Evolutionary conservation across 345 rosid genomes (phyloP).

Genomic region (Fremontodendron californicum): DNA sequence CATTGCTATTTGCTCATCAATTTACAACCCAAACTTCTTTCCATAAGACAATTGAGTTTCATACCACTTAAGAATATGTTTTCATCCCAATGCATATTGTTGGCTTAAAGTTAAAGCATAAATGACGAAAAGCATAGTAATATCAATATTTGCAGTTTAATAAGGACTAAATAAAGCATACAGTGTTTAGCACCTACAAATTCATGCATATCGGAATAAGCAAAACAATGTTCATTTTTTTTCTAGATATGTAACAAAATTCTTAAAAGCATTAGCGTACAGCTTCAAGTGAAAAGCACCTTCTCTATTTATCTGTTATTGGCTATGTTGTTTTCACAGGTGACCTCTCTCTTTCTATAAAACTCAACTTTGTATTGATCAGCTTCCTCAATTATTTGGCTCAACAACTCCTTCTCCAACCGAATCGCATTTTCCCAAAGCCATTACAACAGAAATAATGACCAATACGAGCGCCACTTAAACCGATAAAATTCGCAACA

Average conservation of each 20-base stretch:
- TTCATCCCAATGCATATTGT: not conserved
- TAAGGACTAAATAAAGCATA: not conserved
- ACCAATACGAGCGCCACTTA: slow-evolving; percentile 5
- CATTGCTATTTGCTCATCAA: not conserved
- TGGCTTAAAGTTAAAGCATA: not conserved
- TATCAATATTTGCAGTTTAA: not conserved
- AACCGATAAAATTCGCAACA: not conserved
- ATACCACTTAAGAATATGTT: not conserved
- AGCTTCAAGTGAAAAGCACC: slow-evolving; percentile 29
- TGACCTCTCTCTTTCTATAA: no score
- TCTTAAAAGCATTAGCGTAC: not conserved
- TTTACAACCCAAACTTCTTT: not conserved
- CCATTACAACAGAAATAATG: not conserved
- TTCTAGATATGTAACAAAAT: not conserved
- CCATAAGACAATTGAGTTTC: not conserved
- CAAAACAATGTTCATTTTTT: not conserved
- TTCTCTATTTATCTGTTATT: slow-evolving; percentile 75
- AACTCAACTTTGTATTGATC: no score
- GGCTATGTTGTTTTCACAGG: no score
- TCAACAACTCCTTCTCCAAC: no score
- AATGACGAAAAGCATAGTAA: no score
- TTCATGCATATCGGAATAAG: not conserved
- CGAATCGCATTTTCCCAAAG: slow-evolving; percentile 54
- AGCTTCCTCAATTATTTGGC: no score
- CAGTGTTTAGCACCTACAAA: not conserved